Evolutionary conservation across 2,329 filamentous ascomycete genomes (phyloP), one percentile per base, ranked within the genome.

Genomic region (Colletotrichum tofieldiae): DNA sequence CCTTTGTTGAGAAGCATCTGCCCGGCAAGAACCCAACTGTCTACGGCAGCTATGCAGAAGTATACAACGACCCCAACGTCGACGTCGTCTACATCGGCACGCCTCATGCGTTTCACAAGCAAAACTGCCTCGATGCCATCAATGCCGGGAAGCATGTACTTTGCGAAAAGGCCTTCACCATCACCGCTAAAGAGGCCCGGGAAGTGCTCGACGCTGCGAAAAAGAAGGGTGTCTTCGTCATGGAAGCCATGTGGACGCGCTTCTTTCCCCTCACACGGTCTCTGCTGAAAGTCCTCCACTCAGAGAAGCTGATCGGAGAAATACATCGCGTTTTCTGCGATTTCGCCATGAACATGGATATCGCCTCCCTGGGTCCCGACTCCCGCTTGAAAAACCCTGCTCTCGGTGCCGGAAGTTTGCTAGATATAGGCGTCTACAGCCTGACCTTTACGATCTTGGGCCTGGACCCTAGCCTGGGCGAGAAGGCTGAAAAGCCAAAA

Each of bases 71-170:
- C 67, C 78, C 82, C 0, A 72, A 80, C 6, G 84, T 86, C 39
- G 84, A 86, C 66, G 80, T 84, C n/a, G 77, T 86, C 58, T 86
- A 86, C 73, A 83, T 86, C 49, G 84, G 84, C 41, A 85, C 82
- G 5, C 85, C 85, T 0, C 84, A 86, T 71, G 80, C 79, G 32
- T 83, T 86, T 61, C 85, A 86, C 75, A 82, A 82, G 73, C 77
- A 81, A 35, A 82, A 84, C 67, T 84, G 82, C 39, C 80, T 86
- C 2, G 82, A 84, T 39, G 84, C 84, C 0, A 86, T 86, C 26
- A 76, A 76, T 0, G 78, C 79, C 1, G 83, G 84, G 1, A 86
- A 86, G 73, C 78, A 86, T 45, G 78, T 86, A 0, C 77, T 86
- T 0, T 86, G 85, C 72, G 84, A 86, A 70, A 86, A 87, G 74